Percentiles rank a stretch among this genome's conserved stretches.
These are phyloP conservation scores for Lindgomyces ingoldianus DNA, from an alignment of 495 filamentous ascomycete genomes.

Conservation along the genomic window DNA sequence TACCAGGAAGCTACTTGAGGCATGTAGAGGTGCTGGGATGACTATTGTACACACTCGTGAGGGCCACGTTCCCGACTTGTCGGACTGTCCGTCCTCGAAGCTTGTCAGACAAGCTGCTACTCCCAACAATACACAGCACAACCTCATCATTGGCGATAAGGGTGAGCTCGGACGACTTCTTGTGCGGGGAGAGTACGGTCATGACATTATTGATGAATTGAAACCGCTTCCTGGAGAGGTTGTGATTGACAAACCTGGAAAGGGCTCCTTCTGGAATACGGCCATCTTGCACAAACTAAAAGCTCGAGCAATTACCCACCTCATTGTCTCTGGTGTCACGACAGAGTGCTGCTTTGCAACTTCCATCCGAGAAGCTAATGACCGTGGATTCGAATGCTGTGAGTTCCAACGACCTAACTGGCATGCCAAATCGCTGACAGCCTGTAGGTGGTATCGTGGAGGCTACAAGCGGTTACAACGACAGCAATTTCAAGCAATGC, in stretches of 20 bases:
- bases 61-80: slow-evolving; percentile 53
- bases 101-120: slow-evolving; percentile 49
- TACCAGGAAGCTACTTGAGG: slow-evolving; percentile 52
- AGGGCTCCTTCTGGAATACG: slow-evolving; percentile 44
- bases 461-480: slow-evolving; percentile 51
- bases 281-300: slow-evolving; percentile 41
- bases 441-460: slow-evolving; percentile 47
- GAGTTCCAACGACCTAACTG: slow-evolving; percentile 40
- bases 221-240: slow-evolving; percentile 40
- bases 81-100: slow-evolving; percentile 56
- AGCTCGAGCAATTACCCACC: slow-evolving; percentile 41
- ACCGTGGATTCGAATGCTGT: slow-evolving; percentile 45
- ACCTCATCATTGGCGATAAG: slow-evolving; percentile 53
- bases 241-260: slow-evolving; percentile 44
- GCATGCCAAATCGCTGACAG: slow-evolving; percentile 23
- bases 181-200: slow-evolving; percentile 46
- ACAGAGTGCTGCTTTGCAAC: slow-evolving; percentile 45
- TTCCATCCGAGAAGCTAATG: slow-evolving; percentile 42
- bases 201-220: slow-evolving; percentile 43
- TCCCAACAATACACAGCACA: slow-evolving; percentile 48
- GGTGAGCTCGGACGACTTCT: slow-evolving; percentile 42
- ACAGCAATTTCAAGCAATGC: slow-evolving; percentile 44
- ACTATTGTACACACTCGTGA: slow-evolving; percentile 39
- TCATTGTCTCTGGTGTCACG: slow-evolving; percentile 42
- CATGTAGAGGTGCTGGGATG: slow-evolving; percentile 56